Percentiles rank a stretch among this genome's conserved stretches.
Conservation (phyloP, 805 yeast species). For the Yarrowia yakushimensis region DNA sequence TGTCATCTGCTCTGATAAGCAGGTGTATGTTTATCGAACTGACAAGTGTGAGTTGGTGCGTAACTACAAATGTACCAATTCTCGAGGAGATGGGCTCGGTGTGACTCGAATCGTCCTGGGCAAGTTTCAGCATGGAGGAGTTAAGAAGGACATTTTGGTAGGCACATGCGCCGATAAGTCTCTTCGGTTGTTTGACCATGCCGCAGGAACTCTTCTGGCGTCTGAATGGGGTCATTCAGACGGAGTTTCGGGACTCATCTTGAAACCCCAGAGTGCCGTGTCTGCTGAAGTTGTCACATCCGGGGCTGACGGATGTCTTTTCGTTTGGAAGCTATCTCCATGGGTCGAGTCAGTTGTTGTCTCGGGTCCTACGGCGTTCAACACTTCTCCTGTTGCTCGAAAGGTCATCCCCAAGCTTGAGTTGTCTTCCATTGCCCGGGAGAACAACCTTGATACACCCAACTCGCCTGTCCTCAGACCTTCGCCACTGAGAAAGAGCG, state of each 20-base stretch:
- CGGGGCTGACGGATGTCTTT: slow-evolving; percentile 34
- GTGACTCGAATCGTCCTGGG: slow-evolving; percentile 31
- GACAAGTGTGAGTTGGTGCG: slow-evolving; percentile 39
- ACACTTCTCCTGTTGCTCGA: background rate
- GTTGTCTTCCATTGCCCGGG: slow-evolving; percentile 6
- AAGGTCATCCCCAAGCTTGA: slow-evolving; percentile 4
- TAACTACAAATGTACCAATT: slow-evolving; percentile 39
- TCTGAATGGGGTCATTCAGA: slow-evolving; percentile 62
- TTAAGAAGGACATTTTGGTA: slow-evolving; percentile 30
- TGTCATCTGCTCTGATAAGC: slow-evolving; percentile 53
- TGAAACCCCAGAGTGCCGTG: slow-evolving; percentile 25
- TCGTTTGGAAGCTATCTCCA: slow-evolving; percentile 29
- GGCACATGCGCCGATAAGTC: slow-evolving; percentile 53
- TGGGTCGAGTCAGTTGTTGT: background rate
- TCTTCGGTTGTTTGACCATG: slow-evolving; percentile 47
- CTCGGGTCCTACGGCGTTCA: background rate
- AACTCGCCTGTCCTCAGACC: slow-evolving; percentile 18
- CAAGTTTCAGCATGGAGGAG: background rate
- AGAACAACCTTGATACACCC: background rate
- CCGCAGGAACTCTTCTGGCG: slow-evolving; percentile 47
- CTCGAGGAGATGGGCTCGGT: slow-evolving; percentile 13
- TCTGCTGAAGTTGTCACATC: slow-evolving; percentile 29
- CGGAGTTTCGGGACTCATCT: slow-evolving; percentile 44
- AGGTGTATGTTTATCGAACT: slow-evolving; percentile 43
- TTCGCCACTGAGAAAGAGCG: background rate